Conservation (phyloP, 108 stramenopile genomes). For the Pelagomonas calceolata region DNA sequence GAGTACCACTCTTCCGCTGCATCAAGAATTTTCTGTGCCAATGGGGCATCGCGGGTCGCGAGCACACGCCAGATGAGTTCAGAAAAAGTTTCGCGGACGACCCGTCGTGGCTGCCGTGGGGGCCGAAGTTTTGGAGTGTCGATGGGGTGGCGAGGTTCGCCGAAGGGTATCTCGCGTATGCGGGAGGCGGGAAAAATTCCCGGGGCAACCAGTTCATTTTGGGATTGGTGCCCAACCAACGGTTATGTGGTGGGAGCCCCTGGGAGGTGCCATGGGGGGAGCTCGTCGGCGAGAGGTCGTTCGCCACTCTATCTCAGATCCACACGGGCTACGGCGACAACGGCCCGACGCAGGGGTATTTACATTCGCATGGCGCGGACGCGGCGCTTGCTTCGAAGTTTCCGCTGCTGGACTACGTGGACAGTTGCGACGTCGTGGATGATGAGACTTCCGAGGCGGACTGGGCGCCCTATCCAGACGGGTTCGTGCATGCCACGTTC, state of each 20-base stretch:
- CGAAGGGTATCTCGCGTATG: slow-evolving; percentile 12
- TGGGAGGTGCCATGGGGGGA: slow-evolving; percentile 21
- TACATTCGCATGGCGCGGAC: not conserved
- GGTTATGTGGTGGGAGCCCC: slow-evolving; percentile 11
- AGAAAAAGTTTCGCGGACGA: slow-evolving; percentile 5
- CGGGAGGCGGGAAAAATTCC: slow-evolving; percentile 9
- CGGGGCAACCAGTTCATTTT: slow-evolving; percentile 18
- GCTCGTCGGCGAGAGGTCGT: slow-evolving; percentile 4
- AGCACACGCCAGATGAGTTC: not conserved
- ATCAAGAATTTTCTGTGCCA: slow-evolving; percentile 8
- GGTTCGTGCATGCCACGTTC: too few relatives aligned
- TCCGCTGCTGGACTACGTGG: slow-evolving; percentile 8
- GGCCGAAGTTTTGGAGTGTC: not conserved
- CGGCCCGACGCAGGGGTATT: slow-evolving; percentile 1
- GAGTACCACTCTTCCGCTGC: slow-evolving; percentile 8
- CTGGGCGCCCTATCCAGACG: too few relatives aligned
- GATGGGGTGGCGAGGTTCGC: slow-evolving; percentile 7
- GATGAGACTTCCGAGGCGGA: too few relatives aligned
- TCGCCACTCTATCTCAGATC: not conserved
- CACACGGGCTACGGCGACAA: slow-evolving; percentile 17
- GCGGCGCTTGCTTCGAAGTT: not conserved
- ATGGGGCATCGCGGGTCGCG: slow-evolving; percentile 8
- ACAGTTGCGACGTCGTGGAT: slow-evolving; percentile 5
- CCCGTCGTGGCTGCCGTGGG: slow-evolving; percentile 17
- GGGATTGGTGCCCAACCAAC: not conserved